Conservation (phyloP, 2,329 filamentous ascomycete genomes). For the Paraconiothyrium sp. region DNA sequence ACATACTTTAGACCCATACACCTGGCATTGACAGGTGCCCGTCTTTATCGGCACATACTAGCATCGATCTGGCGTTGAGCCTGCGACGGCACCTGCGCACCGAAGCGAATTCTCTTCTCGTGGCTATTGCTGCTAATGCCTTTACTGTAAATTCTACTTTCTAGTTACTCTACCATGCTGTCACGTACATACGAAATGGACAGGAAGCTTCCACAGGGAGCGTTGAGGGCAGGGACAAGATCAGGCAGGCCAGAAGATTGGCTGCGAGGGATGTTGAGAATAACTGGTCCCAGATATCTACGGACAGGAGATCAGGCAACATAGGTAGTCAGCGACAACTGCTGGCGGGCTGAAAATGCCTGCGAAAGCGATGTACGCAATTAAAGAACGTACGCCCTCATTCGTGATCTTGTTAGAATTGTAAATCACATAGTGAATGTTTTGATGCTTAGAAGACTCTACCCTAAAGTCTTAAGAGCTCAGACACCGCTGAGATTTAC, state of each 20-base stretch:
- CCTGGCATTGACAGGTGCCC: slow-evolving; percentile 20
- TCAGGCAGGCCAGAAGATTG: slow-evolving; percentile 8
- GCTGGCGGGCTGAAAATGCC: slow-evolving; percentile 3
- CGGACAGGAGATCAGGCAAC: not conserved
- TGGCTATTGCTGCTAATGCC: slow-evolving; percentile 30
- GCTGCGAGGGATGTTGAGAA: not conserved
- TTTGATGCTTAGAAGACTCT: no score
- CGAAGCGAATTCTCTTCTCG: slow-evolving; percentile 15
- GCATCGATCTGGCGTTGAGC: slow-evolving; percentile 25
- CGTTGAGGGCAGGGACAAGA: slow-evolving; percentile 9
- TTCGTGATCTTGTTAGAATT: not conserved
- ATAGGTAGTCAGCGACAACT: not conserved
- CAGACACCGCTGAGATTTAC: not conserved
- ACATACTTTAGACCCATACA: slow-evolving; percentile 26
- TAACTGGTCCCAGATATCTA: not conserved
- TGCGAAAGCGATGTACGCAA: slow-evolving; percentile 1
- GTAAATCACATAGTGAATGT: not conserved
- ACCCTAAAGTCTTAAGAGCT: not conserved
- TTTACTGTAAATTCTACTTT: slow-evolving; percentile 33
- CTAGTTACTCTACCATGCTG: slow-evolving; percentile 31
- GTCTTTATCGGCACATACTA: slow-evolving; percentile 27
- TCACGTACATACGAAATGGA: slow-evolving; percentile 36
- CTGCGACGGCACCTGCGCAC: slow-evolving; percentile 4
- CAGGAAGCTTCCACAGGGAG: slow-evolving; percentile 3
- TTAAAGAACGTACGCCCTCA: not conserved